Evolutionary conservation across 169 alveolate genomes (phyloP), one percentile per base, ranked within the genome.

Genomic region (Cryptosporidium sp.): DNA sequence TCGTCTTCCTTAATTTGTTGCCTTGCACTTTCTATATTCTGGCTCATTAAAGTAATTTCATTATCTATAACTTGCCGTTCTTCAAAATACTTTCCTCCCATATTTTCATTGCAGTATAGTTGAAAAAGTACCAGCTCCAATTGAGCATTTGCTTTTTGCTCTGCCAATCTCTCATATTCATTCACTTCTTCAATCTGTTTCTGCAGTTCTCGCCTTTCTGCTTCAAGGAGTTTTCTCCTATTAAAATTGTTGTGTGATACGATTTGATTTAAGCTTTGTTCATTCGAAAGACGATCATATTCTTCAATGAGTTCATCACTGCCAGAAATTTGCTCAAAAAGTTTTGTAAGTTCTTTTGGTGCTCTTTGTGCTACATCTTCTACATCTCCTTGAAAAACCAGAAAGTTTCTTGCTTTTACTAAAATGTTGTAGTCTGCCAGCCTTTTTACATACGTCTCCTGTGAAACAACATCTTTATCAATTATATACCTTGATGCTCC

Each of bases 321-420:
- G 31, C 98, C 97, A 70, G 98, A 95, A 37, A 96, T 95, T 62
- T 92, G 92, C 84, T 96, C 97, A 93, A 95, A 96, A n/a, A 95
- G 71, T 75, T 92, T 95, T 23, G 97, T 94, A 21, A 96, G 85
- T 84, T 96, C 98, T 10, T 91, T 93, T 43, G 97, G 97, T 35
- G 96, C 93, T 43, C 96, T 91, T 70, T 94, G 89, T 35, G 97
- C 95, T 39, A 95, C 84, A 70, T 93, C 96, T 71, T 96, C 97
- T 4, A 96, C 96, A 37, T 96, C 97, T 1, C 98, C 99, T 93
- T 97, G 98, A 52, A 95, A 95, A 23, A 97, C 94, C 35, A 97
- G 85, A 73, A 94, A 94, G 71, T 91, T 92, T 89, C 89, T 92
- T 3, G 96, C 93, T 62, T 93, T 93, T 18, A 92, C 92, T 4